Evolutionary conservation across 2,329 filamentous ascomycete genomes (phyloP).

Genomic region (Chrysoporthe cubensis): DNA sequence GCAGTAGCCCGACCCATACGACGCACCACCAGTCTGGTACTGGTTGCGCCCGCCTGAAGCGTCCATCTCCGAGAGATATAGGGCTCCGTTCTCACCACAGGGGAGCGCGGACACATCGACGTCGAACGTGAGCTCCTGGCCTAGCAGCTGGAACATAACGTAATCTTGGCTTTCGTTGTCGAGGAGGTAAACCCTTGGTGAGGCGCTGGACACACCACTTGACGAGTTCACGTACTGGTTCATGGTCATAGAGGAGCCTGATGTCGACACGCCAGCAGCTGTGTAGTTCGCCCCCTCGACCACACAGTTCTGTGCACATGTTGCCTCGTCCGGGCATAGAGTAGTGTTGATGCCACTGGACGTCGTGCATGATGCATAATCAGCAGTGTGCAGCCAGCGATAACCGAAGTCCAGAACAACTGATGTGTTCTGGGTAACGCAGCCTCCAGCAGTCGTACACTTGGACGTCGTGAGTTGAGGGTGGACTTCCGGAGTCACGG

Average conservation of each 20-base stretch:
- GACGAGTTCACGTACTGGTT: conserved; percentile 34
- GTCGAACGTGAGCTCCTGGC: conserved; percentile 66
- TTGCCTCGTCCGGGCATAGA: conserved; percentile 46
- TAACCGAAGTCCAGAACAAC: conserved; percentile 47
- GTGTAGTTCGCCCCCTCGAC: conserved; percentile 52
- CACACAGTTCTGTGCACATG: conserved; percentile 53
- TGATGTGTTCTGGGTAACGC: conserved; percentile 44
- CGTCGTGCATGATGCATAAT: conserved; percentile 34
- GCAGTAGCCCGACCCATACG: conserved; percentile 53
- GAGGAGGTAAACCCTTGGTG: conserved; percentile 56
- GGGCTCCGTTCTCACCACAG: conserved; percentile 66
- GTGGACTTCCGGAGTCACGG: conserved; percentile 42
- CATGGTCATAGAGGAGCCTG: conserved; percentile 35
- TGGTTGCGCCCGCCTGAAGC: conserved; percentile 55
- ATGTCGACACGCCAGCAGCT: conserved; percentile 33
- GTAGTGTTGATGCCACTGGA: conserved; percentile 37
- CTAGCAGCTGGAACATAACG: conserved; percentile 56
- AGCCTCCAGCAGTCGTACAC: conserved; percentile 49
- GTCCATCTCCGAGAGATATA: conserved; percentile 41
- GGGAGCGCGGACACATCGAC: conserved; percentile 64
- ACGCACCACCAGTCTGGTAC: conserved; percentile 43
- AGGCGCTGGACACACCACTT: conserved; percentile 30
- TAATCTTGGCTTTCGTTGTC: conserved; percentile 25
- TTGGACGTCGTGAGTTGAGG: conserved; percentile 49
- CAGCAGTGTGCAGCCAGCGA: conserved; percentile 44